Evolutionary conservation across 2,329 filamentous ascomycete species (phyloP).

Genomic region (Colletotrichum orchidophilum): DNA sequence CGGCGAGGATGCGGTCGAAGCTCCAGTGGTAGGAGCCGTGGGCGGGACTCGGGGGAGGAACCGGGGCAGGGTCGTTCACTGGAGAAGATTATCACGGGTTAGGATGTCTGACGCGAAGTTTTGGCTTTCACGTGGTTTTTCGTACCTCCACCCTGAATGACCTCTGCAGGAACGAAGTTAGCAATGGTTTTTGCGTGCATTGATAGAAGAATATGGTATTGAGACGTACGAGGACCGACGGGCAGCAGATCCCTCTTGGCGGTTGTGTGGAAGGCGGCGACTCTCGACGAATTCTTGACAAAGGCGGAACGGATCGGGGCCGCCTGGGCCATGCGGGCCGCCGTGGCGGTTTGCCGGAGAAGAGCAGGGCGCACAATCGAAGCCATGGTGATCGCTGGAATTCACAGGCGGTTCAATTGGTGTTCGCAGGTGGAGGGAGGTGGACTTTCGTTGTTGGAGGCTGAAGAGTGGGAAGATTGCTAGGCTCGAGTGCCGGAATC

Average conservation of each 20-base stretch:
- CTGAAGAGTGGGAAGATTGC: conserved; percentile 29
- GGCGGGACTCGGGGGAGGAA: conserved; percentile 76
- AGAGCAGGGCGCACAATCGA: conserved; percentile 64
- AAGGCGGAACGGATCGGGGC: conserved; percentile 39
- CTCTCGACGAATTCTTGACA: conserved; percentile 55
- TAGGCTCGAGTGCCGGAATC: conserved; percentile 32
- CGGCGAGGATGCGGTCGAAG: conserved; percentile 87
- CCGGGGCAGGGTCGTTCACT: conserved; percentile 87
- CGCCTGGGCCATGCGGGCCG: conserved; percentile 48
- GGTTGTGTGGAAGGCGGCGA: conserved; percentile 88
- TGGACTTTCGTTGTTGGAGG: conserved; percentile 11
- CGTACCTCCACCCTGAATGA: conserved; percentile 79
- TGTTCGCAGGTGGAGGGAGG: conserved; percentile 7
- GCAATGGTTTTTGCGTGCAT: conserved; percentile 38
- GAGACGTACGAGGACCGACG: conserved; percentile 80
- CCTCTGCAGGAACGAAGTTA: conserved; percentile 66
- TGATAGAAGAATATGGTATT: neutral
- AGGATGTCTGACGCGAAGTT: neutral
- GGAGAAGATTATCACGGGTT: conserved; percentile 36
- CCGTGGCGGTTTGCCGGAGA: conserved; percentile 62
- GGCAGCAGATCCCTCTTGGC: conserved; percentile 80
- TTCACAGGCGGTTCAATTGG: conserved; percentile 28
- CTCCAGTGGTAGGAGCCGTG: conserved; percentile 99
- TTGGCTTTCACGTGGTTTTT: conserved; percentile 23
- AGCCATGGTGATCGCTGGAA: conserved; percentile 55